phyloP scores from a whole-genome alignment of 1,139 yeast genomes.

The Lodderomyces jiufengensis region DNA sequence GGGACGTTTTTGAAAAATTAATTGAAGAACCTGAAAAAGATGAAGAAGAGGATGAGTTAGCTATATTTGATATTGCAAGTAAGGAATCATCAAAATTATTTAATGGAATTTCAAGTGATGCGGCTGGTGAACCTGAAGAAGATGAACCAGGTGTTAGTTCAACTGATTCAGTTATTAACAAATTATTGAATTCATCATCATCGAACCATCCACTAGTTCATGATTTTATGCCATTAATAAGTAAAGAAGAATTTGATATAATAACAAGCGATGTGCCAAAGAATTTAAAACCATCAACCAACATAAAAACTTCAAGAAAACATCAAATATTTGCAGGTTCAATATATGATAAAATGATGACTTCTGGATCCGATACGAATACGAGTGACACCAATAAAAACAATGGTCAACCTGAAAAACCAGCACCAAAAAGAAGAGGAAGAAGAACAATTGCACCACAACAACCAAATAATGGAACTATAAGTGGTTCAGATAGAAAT shows the following conservation, averaged over 20 bases:
- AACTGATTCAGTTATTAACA: too few relatives aligned
- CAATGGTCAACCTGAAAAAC: constrained; percentile 8
- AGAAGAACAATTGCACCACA: constrained; percentile 1
- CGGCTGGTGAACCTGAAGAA: neutral
- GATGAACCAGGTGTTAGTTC: too few relatives aligned
- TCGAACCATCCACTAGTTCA: constrained; percentile 21
- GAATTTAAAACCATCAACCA: constrained; percentile 19
- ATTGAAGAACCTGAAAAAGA: constrained; percentile 14
- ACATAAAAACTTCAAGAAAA: constrained; percentile 20
- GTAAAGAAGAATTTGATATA: constrained; percentile 35
- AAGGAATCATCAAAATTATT: constrained; percentile 36
- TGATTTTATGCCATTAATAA: constrained; percentile 43
- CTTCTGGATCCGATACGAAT: constrained; percentile 44
- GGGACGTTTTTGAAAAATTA: constrained; percentile 24
- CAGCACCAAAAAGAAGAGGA: constrained; percentile 4
- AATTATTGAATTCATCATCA: constrained; percentile 6
- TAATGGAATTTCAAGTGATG: constrained; percentile 20
- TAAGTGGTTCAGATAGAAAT: constrained; percentile 1
- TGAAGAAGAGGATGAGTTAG: constrained; percentile 13
- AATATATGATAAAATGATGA: constrained; percentile 34
- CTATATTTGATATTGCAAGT: constrained; percentile 29
- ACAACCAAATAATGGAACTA: neutral
- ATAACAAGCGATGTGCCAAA: constrained; percentile 40
- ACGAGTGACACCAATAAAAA: constrained; percentile 12
- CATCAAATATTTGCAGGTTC: constrained; percentile 43